Conservation (phyloP, 2,329 filamentous ascomycete species). For the Chaetomiaceae sp. region DNA sequence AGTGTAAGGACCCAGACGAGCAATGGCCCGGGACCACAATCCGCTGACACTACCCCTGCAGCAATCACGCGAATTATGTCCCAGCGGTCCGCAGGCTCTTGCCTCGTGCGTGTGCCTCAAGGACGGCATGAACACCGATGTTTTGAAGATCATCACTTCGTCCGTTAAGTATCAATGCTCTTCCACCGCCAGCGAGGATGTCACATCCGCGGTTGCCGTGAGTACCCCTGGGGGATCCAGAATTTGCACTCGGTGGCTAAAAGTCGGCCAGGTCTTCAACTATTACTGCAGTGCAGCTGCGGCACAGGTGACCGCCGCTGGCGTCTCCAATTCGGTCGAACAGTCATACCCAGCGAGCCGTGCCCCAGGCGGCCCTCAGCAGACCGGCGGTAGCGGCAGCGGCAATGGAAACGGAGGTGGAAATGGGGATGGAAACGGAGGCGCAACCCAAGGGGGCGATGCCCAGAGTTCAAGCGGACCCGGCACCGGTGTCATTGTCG, state of each 20-base stretch:
- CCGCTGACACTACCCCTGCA: constrained; percentile 18
- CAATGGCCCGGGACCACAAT: not conserved
- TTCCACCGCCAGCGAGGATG: constrained; percentile 40
- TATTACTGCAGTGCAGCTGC: constrained; percentile 49
- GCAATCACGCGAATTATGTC: constrained; percentile 41
- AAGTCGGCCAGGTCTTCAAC: constrained; percentile 34
- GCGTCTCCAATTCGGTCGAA: constrained; percentile 37
- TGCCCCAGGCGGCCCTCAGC: not conserved
- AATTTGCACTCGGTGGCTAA: not conserved
- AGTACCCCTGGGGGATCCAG: not conserved
- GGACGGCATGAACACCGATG: constrained; percentile 40
- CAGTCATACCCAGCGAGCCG: constrained; percentile 27
- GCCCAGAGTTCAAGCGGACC: constrained; percentile 14
- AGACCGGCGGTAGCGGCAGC: constrained; percentile 13
- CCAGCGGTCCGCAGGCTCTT: constrained; percentile 43
- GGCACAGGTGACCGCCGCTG: constrained; percentile 37
- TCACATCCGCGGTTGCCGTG: constrained; percentile 42
- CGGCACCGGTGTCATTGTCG: constrained; percentile 34
- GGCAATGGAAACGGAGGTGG: constrained; percentile 12
- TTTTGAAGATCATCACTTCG: constrained; percentile 43
- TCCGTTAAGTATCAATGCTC: constrained; percentile 43
- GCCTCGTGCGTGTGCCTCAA: constrained; percentile 53
- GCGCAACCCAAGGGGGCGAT: not conserved
- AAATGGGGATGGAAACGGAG: constrained; percentile 7
- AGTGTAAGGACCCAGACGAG: constrained; percentile 31